Conservation (phyloP, 768 basidiomycete species). For the Lactarius hengduanensis region DNA sequence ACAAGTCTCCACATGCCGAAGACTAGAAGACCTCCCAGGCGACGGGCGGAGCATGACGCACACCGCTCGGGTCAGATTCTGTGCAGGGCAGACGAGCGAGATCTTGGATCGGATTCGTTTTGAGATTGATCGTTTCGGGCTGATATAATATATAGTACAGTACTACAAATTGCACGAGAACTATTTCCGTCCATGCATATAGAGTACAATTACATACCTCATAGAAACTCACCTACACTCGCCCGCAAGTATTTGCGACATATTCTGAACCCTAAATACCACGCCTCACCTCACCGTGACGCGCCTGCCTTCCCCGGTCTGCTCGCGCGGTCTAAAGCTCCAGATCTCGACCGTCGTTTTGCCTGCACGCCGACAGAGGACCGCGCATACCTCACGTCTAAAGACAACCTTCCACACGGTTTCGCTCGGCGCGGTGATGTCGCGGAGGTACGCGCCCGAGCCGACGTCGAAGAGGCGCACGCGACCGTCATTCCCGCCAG, state of each 20-base stretch:
- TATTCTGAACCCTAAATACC: background rate
- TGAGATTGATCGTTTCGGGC: background rate
- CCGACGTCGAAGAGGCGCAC: constrained; percentile 69
- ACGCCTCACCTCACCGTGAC: background rate
- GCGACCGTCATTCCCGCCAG: constrained; percentile 82
- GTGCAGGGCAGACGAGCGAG: background rate
- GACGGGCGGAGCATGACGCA: too few relatives aligned
- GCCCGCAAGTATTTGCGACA: background rate
- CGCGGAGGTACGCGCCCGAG: constrained; percentile 69
- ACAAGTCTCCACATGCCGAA: too few relatives aligned
- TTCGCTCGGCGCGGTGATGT: constrained; percentile 74
- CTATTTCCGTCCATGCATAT: background rate
- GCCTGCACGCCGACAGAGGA: constrained; percentile 77
- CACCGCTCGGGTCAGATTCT: too few relatives aligned
- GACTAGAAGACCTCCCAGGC: too few relatives aligned
- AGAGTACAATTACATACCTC: background rate
- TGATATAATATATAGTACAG: background rate
- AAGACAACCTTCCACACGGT: constrained; percentile 86
- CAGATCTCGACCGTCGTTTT: constrained; percentile 89
- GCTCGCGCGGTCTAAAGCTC: constrained; percentile 57
- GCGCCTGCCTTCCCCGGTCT: background rate
- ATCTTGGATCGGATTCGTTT: background rate
- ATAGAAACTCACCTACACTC: background rate
- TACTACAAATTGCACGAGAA: background rate
- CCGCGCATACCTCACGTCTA: constrained; percentile 66